phyloP scores from a whole-genome alignment of 768 basidiomycete species.

The Naganishia kalamii region DNA sequence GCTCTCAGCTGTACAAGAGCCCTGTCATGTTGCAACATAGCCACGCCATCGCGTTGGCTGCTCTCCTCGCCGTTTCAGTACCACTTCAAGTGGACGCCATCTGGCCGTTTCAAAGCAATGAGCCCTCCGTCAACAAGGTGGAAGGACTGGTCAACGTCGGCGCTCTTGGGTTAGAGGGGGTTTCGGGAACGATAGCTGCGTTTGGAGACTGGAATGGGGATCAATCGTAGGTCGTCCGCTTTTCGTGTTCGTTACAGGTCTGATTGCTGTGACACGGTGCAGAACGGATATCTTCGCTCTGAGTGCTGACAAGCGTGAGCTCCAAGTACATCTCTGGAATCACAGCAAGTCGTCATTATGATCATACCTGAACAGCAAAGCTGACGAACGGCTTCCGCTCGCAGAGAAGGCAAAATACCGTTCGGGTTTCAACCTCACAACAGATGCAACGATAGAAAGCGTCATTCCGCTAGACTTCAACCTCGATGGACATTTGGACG shows the following conservation, averaged over 20 bases:
- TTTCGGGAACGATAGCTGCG: conserved; percentile 67
- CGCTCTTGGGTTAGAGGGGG: conserved; percentile 64
- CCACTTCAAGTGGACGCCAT: conserved; percentile 27
- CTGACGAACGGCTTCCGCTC: conserved; percentile 54
- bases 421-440: conserved; percentile 30
- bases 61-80: not conserved
- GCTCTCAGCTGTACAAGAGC: not conserved
- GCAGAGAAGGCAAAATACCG: conserved; percentile 32
- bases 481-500: conserved; percentile 80
- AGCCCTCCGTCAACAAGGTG: not conserved
- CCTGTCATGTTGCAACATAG: not conserved
- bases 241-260: not conserved
- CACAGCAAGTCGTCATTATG: conserved; percentile 55
- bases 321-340: conserved; percentile 75
- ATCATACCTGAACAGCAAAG: conserved; percentile 48
- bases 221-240: conserved; percentile 65
- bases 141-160: conserved; percentile 77
- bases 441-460: conserved; percentile 57
- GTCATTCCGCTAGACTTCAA: conserved; percentile 91
- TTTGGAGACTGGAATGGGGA: conserved; percentile 95
- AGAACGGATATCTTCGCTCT: conserved; percentile 79
- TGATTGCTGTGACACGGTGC: conserved; percentile 6
- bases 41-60: not conserved
- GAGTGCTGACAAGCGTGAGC: conserved; percentile 64
- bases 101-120: conserved; percentile 83